phyloP scores from a whole-genome alignment of 805 yeast species.

The Maudiozyma bulderi region DNA sequence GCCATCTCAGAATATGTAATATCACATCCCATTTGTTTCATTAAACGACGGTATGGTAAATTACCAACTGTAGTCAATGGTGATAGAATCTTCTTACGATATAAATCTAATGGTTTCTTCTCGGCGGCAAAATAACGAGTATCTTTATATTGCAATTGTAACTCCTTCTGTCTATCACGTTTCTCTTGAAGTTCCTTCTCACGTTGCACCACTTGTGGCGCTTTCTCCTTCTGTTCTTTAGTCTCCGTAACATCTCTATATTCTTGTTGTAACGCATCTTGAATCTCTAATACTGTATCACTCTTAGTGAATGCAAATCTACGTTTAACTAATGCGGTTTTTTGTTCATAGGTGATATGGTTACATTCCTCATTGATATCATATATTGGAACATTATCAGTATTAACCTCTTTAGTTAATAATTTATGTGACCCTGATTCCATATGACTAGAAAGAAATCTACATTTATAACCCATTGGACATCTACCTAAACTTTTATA shows the following conservation, averaged over 20 bases:
- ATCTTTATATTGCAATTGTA: conserved; percentile 46
- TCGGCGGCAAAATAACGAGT: conserved; percentile 71
- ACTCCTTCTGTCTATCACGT: conserved; percentile 25
- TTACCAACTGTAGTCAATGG: conserved; percentile 98
- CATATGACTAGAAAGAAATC: conserved; percentile 76
- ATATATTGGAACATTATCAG: conserved; percentile 25
- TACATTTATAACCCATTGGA: conserved; percentile 85
- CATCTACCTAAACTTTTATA: conserved; percentile 75
- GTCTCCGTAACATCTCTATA: conserved; percentile 11
- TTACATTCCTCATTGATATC: conserved; percentile 51
- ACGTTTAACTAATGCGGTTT: conserved; percentile 36
- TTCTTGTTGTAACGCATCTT: conserved; percentile 48
- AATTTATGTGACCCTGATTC: conserved; percentile 33
- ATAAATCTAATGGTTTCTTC: conserved; percentile 63
- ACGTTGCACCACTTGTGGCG: conserved; percentile 17
- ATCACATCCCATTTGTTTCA: conserved; percentile 87
- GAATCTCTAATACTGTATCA: conserved; percentile 47
- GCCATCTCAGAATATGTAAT: conserved; percentile 96
- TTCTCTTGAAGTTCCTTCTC: conserved; percentile 26
- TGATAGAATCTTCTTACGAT: conserved; percentile 75
- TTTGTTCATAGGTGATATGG: conserved; percentile 38
- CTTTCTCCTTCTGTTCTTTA: background rate
- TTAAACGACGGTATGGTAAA: conserved; percentile 85
- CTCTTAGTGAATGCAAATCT: conserved; percentile 50
- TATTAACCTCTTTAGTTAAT: conserved; percentile 15